Percentiles rank a stretch among this genome's conserved stretches.
phyloP scores from a whole-genome alignment of 768 basidiomycete species.

The Mycena capillaripes region DNA sequence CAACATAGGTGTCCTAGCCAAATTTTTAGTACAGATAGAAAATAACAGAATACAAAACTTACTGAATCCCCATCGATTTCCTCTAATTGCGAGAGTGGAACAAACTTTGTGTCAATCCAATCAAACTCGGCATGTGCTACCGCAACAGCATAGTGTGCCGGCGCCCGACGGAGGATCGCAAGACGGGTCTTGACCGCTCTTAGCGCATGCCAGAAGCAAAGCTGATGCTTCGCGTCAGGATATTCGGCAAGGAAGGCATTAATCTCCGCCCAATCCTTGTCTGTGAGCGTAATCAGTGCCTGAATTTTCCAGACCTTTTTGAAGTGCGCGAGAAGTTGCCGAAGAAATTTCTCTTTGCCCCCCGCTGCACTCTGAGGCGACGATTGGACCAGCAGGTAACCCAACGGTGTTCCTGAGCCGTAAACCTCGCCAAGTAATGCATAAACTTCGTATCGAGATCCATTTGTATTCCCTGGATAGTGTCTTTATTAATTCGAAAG shows the following conservation, averaged over 20 bases:
- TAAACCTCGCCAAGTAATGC: slow-evolving; percentile 49
- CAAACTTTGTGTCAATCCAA: slow-evolving; percentile 43
- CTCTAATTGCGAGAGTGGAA: slow-evolving; percentile 42
- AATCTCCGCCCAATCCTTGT: neutral
- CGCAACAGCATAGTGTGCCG: slow-evolving; percentile 44
- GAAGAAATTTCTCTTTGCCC: slow-evolving; percentile 45
- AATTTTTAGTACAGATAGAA: neutral
- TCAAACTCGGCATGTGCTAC: slow-evolving; percentile 43
- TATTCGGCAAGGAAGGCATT: neutral
- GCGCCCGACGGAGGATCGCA: slow-evolving; percentile 40
- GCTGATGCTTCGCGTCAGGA: neutral
- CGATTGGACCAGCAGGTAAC: slow-evolving; percentile 44
- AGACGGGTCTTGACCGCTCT: slow-evolving; percentile 45
- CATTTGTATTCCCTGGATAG: slow-evolving; percentile 49
- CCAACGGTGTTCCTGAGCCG: slow-evolving; percentile 50
- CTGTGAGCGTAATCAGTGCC: neutral
- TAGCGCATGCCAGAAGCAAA: slow-evolving; percentile 54
- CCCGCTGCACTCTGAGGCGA: slow-evolving; percentile 10
- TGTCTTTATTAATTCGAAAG: neutral
- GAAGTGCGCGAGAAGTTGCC: slow-evolving; percentile 41
- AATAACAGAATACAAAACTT: neutral
- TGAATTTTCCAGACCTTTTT: slow-evolving; percentile 35
- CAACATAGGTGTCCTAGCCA: slow-evolving; percentile 30
- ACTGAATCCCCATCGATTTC: neutral
- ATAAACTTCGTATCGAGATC: slow-evolving; percentile 48